A percentile compares a stretch with the other conserved stretches of the same genome.
phyloP scores from a whole-genome alignment of 371 early-diverging fungal species.

The Mortierella sp. region DNA sequence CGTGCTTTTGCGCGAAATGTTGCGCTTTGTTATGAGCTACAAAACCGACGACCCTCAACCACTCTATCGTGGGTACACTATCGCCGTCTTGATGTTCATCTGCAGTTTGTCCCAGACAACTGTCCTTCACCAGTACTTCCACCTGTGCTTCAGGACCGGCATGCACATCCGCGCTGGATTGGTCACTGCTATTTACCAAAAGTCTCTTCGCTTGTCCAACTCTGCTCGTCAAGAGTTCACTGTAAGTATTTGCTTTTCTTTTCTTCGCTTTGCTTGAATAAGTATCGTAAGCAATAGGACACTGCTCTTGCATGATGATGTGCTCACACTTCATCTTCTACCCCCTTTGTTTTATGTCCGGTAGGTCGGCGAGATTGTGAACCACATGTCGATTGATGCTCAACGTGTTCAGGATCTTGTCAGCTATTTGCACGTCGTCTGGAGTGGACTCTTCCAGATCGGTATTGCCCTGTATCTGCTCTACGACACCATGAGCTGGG shows the following conservation, averaged over 20 bases:
- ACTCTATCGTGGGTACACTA: constrained; percentile 72
- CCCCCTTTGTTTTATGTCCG: not conserved
- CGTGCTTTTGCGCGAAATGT: constrained; percentile 78
- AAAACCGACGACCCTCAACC: constrained; percentile 66
- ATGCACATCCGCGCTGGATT: constrained; percentile 89
- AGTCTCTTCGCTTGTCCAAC: constrained; percentile 86
- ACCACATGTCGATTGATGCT: constrained; percentile 94
- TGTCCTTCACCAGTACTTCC: constrained; percentile 94
- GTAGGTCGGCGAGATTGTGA: constrained; percentile 78
- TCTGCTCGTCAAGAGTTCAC: constrained; percentile 86
- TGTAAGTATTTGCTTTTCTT: constrained; percentile 22
- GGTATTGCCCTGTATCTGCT: constrained; percentile 83
- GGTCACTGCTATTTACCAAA: constrained; percentile 91
- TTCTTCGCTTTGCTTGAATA: not conserved
- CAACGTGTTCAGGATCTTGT: constrained; percentile 79
- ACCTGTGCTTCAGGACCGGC: constrained; percentile 80
- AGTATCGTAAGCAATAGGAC: not conserved
- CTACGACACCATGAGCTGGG: constrained; percentile 86
- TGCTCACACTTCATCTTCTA: not conserved
- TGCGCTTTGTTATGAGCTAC: constrained; percentile 79
- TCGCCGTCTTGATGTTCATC: constrained; percentile 83
- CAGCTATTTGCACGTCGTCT: constrained; percentile 83
- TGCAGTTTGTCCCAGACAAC: constrained; percentile 88
- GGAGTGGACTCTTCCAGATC: constrained; percentile 96
- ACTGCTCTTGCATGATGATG: not conserved